Conservation (phyloP, 2,329 filamentous ascomycete species). For the Celoporthe dispersa region DNA sequence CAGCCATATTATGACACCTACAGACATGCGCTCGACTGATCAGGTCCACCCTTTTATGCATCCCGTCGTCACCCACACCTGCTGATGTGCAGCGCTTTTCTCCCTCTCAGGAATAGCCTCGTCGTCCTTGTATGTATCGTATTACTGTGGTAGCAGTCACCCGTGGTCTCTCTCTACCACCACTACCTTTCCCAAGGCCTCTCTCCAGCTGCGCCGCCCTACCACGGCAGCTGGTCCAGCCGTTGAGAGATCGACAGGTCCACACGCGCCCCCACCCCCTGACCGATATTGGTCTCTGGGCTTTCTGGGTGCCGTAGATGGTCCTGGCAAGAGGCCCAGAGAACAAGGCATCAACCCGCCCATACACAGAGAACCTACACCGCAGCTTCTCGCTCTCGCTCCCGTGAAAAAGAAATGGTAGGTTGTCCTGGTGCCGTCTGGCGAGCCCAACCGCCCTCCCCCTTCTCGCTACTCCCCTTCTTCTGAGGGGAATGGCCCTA, state of each 20-base stretch:
- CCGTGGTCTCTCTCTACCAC: background rate
- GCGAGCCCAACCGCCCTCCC: background rate
- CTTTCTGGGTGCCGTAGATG: background rate
- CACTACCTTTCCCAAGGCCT: background rate
- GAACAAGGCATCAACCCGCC: background rate
- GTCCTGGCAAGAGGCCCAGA: background rate
- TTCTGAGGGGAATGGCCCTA: background rate
- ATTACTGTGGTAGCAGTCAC: background rate
- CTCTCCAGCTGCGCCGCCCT: background rate
- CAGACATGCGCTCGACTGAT: background rate
- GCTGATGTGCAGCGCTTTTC: background rate
- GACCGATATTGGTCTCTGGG: background rate
- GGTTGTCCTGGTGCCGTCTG: background rate
- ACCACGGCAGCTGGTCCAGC: background rate
- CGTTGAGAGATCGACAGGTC: slow-evolving; percentile 1
- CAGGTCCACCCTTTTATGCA: background rate
- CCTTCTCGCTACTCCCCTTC: background rate
- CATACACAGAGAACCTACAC: background rate
- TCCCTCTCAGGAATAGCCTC: background rate
- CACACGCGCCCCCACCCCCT: background rate
- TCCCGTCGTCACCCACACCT: background rate
- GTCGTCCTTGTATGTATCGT: background rate
- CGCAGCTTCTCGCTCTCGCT: background rate
- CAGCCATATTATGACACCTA: background rate
- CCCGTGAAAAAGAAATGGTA: background rate